Evolutionary conservation across 805 yeast species (phyloP).

Genomic region (Ogataea naganishii): DNA sequence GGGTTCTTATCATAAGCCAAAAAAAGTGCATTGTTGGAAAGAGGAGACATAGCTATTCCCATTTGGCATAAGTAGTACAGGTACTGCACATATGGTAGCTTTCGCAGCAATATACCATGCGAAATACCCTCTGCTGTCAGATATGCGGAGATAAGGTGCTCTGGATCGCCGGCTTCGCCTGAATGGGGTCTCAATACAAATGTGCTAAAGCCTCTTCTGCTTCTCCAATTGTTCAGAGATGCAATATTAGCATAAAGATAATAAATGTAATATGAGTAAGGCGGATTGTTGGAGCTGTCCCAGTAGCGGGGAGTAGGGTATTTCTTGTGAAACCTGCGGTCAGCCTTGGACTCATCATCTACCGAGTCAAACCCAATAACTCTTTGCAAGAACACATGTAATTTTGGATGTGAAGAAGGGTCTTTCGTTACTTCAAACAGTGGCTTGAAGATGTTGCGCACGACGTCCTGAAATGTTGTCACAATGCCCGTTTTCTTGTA

Average conservation of each 20-base stretch:
- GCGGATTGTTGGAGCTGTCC: slow-evolving; percentile 78
- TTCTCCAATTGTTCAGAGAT: slow-evolving; percentile 79
- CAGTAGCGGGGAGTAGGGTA: slow-evolving; percentile 83
- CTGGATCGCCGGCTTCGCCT: slow-evolving; percentile 99
- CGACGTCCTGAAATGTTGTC: slow-evolving; percentile 61
- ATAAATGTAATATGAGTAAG: slow-evolving; percentile 93
- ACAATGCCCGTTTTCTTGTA: slow-evolving; percentile 74
- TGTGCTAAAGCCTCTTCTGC: slow-evolving; percentile 68
- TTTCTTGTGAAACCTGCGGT: slow-evolving; percentile 71
- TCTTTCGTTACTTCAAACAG: slow-evolving; percentile 81
- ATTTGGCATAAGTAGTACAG: slow-evolving; percentile 89
- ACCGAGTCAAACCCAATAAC: slow-evolving; percentile 98
- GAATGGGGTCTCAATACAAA: slow-evolving; percentile 96
- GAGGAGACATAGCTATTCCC: slow-evolving; percentile 97
- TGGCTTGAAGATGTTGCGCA: slow-evolving; percentile 77
- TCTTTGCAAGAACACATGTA: slow-evolving; percentile 80
- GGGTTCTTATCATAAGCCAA: slow-evolving; percentile 97
- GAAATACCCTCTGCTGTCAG: slow-evolving; percentile 86
- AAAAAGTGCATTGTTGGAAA: slow-evolving; percentile 92
- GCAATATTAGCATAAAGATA: slow-evolving; percentile 82
- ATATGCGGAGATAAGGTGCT: slow-evolving; percentile 86
- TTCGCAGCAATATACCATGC: slow-evolving; percentile 90
- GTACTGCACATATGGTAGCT: slow-evolving; percentile 92
- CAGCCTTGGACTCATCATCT: slow-evolving; percentile 93
- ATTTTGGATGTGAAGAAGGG: slow-evolving; percentile 85